Percentiles rank a stretch among this genome's conserved stretches.
Evolutionary conservation across 805 yeast genomes (phyloP).

Genomic region (Clavispora phyllophila): DNA sequence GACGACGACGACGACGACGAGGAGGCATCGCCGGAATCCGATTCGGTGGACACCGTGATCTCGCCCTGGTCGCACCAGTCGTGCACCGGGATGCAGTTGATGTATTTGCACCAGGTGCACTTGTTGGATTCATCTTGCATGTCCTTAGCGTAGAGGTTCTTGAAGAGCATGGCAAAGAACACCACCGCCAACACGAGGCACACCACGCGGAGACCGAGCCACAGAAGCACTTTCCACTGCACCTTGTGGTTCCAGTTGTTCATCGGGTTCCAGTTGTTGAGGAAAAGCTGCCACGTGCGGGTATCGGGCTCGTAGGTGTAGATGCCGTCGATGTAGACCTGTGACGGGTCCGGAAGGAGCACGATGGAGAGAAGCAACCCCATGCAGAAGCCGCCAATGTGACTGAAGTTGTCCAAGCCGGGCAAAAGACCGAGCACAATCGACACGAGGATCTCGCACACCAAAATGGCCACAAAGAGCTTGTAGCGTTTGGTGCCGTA

Average conservation of each 20-base stretch:
- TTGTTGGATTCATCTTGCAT: constrained; percentile 37
- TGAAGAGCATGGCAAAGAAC: constrained; percentile 45
- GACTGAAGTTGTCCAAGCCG: constrained; percentile 70
- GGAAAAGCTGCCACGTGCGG: constrained; percentile 27
- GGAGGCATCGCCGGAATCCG: constrained; percentile 5
- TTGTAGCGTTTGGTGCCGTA: constrained; percentile 44
- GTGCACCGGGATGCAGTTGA: constrained; percentile 64
- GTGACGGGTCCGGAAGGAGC: constrained; percentile 53
- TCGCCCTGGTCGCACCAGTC: constrained; percentile 62
- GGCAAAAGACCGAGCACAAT: constrained; percentile 65
- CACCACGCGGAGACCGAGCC: constrained; percentile 48
- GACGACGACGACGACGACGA: constrained; percentile 5
- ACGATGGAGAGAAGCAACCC: constrained; percentile 50
- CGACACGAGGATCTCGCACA: constrained; percentile 54
- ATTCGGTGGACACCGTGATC: constrained; percentile 19
- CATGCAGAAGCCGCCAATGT: constrained; percentile 68
- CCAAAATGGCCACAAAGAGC: constrained; percentile 40
- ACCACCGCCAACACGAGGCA: constrained; percentile 42
- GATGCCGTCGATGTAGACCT: constrained; percentile 36
- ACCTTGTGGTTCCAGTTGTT: constrained; percentile 31
- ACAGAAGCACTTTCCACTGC: constrained; percentile 38
- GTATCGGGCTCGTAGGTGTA: constrained; percentile 30
- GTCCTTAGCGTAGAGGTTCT: constrained; percentile 39
- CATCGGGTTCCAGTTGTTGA: constrained; percentile 37
- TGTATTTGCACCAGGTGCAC: constrained; percentile 71